A percentile compares a stretch with the other conserved stretches of the same genome.
phyloP scores from a whole-genome alignment of 495 filamentous ascomycete genomes.

The Penicillium bialowiezense region DNA sequence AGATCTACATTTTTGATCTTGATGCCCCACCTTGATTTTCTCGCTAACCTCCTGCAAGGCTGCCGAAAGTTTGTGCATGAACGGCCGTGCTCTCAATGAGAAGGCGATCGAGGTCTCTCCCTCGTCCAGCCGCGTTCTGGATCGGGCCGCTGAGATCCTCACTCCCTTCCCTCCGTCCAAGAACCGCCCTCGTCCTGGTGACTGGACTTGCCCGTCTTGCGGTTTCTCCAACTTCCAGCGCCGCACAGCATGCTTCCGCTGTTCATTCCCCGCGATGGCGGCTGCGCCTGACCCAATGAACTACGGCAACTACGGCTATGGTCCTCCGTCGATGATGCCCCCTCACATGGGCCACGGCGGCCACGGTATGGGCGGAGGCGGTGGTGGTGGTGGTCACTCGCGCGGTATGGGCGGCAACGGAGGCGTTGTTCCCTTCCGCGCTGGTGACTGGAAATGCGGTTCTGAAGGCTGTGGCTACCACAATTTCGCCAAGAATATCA shows the following conservation, averaged over 20 bases:
- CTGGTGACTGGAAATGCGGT: conserved; percentile 98
- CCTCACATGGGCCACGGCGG: conserved; percentile 79
- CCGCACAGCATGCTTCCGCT: conserved; percentile 96
- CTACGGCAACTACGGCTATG: conserved; percentile 72
- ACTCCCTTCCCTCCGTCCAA: conserved; percentile 97
- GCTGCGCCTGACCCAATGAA: conserved; percentile 71
- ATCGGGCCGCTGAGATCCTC: conserved; percentile 90
- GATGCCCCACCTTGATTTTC: conserved; percentile 2
- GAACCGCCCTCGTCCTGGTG: conserved; percentile 93
- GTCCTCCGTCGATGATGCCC: conserved; percentile 75
- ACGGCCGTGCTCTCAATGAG: conserved; percentile 94
- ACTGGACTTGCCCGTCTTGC: conserved; percentile 97
- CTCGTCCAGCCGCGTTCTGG: conserved; percentile 90
- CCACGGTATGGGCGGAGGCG: conserved; percentile 67
- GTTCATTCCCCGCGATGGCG: conserved; percentile 90
- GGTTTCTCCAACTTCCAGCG: conserved; percentile 88
- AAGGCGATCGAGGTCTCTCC: conserved; percentile 98
- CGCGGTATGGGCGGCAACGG: conserved; percentile 72
- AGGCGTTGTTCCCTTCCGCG: conserved; percentile 93
- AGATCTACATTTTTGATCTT: neutral
- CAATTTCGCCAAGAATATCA: conserved; percentile 99
- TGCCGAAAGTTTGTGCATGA: conserved; percentile 97
- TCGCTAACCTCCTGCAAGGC: conserved; percentile 53
- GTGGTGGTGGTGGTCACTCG: conserved; percentile 67
- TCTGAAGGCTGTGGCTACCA: conserved; percentile 98